Evolutionary conservation across 2,329 filamentous ascomycete genomes (phyloP), one percentile per base, ranked within the genome.

Genomic region (Coniella vitis): DNA sequence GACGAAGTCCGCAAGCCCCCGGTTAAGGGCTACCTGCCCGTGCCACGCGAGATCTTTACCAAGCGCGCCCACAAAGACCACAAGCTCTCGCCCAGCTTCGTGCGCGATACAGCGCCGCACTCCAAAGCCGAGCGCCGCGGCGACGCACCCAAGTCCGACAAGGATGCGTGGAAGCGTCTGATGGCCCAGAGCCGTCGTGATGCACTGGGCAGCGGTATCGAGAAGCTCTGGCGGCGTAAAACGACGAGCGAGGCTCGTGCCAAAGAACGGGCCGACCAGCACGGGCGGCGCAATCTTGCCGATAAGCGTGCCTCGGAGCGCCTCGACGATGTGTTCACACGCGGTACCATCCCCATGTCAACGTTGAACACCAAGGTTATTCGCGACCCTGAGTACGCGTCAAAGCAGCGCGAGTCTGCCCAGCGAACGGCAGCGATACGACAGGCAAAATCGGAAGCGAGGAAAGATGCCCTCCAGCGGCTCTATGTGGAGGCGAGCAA

Each of bases 401-500:
- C 69, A 48, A 74, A 76, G 47, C 74, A 76, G n/a, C 65, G 69
- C 22, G 66, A 61, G 40, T 71, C 71, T 42, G 64, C 61, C 4
- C 59, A 52, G 34, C 68, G 66, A 38, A 70, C 72, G 13, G 65
- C 65, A 13, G 67, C 69, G 13, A 64, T 75, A 37, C 64, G 72
- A 29, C 68, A 66, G 9, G 64, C 70, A 46, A 81, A 82, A 62
- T 71, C 74, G 38, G 74, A 82, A 50, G 73, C 75, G 46, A 79
- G 86, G 44, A 75, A 79, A 53, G 81, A 91, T 56, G 78, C 84
- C 14, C 69, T 98, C 25, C 88, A 95, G 67, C 83, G 87, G 51
- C 77, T 98, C 12, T 98, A 98, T 69, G 86, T 93, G 70, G 86
- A 90, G 58, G 90, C 93, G 4, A 79, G 86, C 21, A 73, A 80